Evolutionary conservation across 106 monocot genomes (phyloP).

Genomic region (Platanthera zijinensis): DNA sequence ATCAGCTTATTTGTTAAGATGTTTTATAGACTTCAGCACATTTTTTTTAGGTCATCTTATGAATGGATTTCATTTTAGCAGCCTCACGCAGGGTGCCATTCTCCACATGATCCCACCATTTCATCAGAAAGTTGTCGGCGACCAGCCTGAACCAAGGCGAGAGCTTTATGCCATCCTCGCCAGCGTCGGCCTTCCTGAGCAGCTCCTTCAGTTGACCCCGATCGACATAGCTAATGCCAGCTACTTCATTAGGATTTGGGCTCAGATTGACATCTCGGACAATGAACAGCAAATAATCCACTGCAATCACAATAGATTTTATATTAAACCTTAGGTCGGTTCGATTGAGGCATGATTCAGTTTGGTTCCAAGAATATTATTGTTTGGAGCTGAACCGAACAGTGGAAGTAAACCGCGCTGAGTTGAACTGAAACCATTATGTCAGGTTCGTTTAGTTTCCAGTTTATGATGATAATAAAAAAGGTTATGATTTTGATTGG

Average conservation of each 20-base stretch:
- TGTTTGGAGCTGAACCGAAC: no score
- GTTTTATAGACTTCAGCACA: no score
- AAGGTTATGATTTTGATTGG: no score
- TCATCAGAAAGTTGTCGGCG: conserved; percentile 68
- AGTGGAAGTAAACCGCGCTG: no score
- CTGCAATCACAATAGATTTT: conserved; percentile 14
- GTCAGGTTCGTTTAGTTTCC: no score
- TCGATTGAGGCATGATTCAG: no score
- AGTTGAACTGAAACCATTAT: no score
- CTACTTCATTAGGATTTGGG: conserved; percentile 73
- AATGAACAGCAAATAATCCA: conserved; percentile 79
- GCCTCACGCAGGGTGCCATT: conserved; percentile 54
- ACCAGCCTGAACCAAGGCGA: conserved; percentile 88
- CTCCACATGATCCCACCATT: conserved; percentile 88
- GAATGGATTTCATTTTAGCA: conserved; percentile 62
- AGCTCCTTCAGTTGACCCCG: conserved; percentile 51
- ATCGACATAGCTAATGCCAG: conserved; percentile 62
- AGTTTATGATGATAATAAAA: no score
- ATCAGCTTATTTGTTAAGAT: no score
- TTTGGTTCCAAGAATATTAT: no score
- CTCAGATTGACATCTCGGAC: conserved; percentile 46
- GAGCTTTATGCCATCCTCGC: conserved; percentile 56
- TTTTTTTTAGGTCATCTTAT: conserved; percentile 23
- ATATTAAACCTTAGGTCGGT: no score
- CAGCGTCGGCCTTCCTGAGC: conserved; percentile 57